These are phyloP conservation scores for Aspergillus neoniger DNA, from an alignment of 2,329 filamentous ascomycete genomes.

Conservation along the genomic window DNA sequence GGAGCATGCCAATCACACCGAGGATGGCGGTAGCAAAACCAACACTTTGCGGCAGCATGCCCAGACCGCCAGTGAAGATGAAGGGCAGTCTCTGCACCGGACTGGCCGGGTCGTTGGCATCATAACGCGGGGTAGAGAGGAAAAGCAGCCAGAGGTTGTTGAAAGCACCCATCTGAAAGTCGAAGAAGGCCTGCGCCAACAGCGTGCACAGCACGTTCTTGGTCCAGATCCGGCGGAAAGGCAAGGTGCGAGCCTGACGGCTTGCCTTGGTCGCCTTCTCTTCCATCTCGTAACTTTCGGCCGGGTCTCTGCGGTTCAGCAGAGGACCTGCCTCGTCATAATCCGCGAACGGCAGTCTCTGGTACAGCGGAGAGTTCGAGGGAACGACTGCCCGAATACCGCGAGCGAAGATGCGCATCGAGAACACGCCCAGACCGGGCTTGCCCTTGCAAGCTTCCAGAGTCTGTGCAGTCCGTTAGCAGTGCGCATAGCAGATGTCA, in stretches of 20 bases:
- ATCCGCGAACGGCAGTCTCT: conserved; percentile 37
- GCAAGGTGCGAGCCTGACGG: conserved; percentile 45
- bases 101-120: conserved; percentile 40
- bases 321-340: conserved; percentile 40
- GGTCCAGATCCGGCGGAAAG: conserved; percentile 57
- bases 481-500: not conserved
- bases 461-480: conserved; percentile 41
- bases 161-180: conserved; percentile 74
- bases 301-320: conserved; percentile 33
- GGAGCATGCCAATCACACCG: conserved; percentile 69
- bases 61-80: conserved; percentile 69
- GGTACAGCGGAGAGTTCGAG: conserved; percentile 36
- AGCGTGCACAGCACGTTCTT: conserved; percentile 59
- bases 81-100: conserved; percentile 53
- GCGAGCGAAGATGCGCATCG: conserved; percentile 32
- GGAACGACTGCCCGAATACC: conserved; percentile 28
- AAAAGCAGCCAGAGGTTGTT: conserved; percentile 77
- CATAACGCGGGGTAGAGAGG: conserved; percentile 68
- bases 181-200: conserved; percentile 67
- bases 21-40: conserved; percentile 75
- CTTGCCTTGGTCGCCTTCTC: conserved; percentile 35
- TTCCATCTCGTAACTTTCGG: conserved; percentile 41
- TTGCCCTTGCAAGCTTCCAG: conserved; percentile 49
- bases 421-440: conserved; percentile 47
- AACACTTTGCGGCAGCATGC: conserved; percentile 68